Conservation (phyloP, 768 basidiomycete species). For the Hysterangium stoloniferum region DNA sequence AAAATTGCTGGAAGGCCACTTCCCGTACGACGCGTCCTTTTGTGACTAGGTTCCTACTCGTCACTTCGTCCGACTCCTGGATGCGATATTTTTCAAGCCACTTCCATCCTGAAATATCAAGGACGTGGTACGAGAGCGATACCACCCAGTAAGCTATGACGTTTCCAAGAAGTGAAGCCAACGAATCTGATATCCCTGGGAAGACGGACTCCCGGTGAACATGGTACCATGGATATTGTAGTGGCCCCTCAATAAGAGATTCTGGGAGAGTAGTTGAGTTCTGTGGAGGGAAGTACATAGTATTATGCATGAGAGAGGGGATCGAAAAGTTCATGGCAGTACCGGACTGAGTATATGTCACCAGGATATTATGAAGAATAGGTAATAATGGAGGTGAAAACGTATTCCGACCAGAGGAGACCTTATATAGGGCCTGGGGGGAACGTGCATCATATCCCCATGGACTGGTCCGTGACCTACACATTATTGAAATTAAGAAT, state of each 20-base stretch:
- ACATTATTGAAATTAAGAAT: too few relatives aligned
- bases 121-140: slow-evolving; percentile 31
- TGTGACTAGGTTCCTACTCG: slow-evolving; percentile 32
- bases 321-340: background rate
- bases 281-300: background rate
- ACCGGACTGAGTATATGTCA: background rate
- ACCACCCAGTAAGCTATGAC: slow-evolving; percentile 36
- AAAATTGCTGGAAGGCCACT: slow-evolving; percentile 36
- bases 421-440: too few relatives aligned
- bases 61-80: slow-evolving; percentile 37
- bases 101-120: slow-evolving; percentile 25
- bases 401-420: too few relatives aligned
- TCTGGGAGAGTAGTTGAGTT: background rate
- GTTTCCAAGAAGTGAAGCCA: slow-evolving; percentile 30
- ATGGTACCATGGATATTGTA: slow-evolving; percentile 30
- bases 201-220: slow-evolving; percentile 24
- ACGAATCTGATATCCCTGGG: slow-evolving; percentile 30
- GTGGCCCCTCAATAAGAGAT: background rate
- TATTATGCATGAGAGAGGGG: background rate
- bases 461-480: too few relatives aligned
- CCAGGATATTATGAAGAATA: background rate
- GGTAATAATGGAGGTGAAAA: too few relatives aligned
- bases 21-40: slow-evolving; percentile 31
- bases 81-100: slow-evolving; percentile 34
- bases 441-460: too few relatives aligned